These are phyloP conservation scores for Yamadazyma oceani DNA, from an alignment of 1,139 yeast genomes.

Conservation along the genomic window DNA sequence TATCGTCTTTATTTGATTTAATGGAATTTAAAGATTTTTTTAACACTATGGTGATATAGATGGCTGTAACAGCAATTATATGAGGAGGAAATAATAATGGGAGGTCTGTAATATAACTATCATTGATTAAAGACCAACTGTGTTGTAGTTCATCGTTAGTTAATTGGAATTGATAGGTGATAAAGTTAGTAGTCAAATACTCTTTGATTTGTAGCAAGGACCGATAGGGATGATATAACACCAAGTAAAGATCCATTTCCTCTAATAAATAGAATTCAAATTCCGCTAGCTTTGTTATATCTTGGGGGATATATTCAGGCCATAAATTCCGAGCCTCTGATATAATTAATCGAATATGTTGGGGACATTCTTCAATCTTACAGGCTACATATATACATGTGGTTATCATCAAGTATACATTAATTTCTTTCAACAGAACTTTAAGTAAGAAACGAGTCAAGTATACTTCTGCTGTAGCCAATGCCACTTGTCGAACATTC, in stretches of 20 bases:
- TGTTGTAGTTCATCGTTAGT: slow-evolving; percentile 76
- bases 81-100: slow-evolving; percentile 87
- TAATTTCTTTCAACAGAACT: slow-evolving; percentile 77
- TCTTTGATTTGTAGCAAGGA: slow-evolving; percentile 64
- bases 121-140: slow-evolving; percentile 88
- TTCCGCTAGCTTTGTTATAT: slow-evolving; percentile 90
- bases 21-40: slow-evolving; percentile 29
- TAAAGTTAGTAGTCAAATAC: slow-evolving; percentile 32
- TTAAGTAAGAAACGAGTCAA: slow-evolving; percentile 69
- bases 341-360: slow-evolving; percentile 80
- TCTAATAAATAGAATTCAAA: slow-evolving; percentile 92
- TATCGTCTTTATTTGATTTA: slow-evolving; percentile 13
- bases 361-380: slow-evolving; percentile 94
- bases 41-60: slow-evolving; percentile 69
- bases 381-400: slow-evolving; percentile 88
- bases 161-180: slow-evolving; percentile 36
- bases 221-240: slow-evolving; percentile 87
- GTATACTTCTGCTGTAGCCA: slow-evolving; percentile 88
- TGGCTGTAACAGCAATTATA: slow-evolving; percentile 80
- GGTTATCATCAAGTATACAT: slow-evolving; percentile 75
- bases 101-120: slow-evolving; percentile 83
- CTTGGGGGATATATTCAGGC: slow-evolving; percentile 95
- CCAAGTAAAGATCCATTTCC: slow-evolving; percentile 77
- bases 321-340: slow-evolving; percentile 86
- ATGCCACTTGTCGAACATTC: slow-evolving; percentile 74